Evolutionary conservation across 2,329 filamentous ascomycete genomes (phyloP), one percentile per base, ranked within the genome.

Genomic region (Ascochyta fabae): DNA sequence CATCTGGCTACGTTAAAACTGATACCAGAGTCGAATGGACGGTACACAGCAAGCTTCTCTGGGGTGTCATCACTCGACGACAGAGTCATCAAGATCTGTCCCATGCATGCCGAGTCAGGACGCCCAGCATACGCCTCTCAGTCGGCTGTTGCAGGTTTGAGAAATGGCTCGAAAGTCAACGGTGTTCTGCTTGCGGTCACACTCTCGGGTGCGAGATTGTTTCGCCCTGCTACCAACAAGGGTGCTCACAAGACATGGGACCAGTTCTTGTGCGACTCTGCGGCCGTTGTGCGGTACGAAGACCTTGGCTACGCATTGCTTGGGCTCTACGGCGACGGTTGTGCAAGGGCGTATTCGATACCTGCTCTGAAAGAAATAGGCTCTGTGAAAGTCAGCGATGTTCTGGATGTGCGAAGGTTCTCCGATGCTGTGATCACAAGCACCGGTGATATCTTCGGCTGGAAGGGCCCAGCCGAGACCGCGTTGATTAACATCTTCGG

Each of bases 241-340:
- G 95, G 94, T n/a, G 93, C 94, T 0, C 91, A 92, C 51, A 96
- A 95, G 67, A 87, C 88, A 1, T 98, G 95, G 77, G 92, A 96
- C 67, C 87, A 91, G 63, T 86, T 83, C 56, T 79, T 96, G 36
- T 98, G 94, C 71, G 89, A 96, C 67, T 84, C 90, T 1, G 94
- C 95, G 2, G 81, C 84, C 3, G 86, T 98, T 0, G 88, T 90
- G 0, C 87, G 90, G 48, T 87, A 89, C 29, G 87, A 92, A 66
- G 82, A 88, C 15, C 85, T 88, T 40, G 92, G 92, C 1, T 87
- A 88, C 68, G 92, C 91, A 6, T 79, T 99, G 4, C 86, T 96
- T 1, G 90, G 89, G 2, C 80, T 97, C 1, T 97, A 96, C 67
- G 91, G 90, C 13, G 93, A 96, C 72, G 88, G 90, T 29, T 88